Conservation (phyloP, 2,329 filamentous ascomycete species). For the Colletotrichum sidae region DNA sequence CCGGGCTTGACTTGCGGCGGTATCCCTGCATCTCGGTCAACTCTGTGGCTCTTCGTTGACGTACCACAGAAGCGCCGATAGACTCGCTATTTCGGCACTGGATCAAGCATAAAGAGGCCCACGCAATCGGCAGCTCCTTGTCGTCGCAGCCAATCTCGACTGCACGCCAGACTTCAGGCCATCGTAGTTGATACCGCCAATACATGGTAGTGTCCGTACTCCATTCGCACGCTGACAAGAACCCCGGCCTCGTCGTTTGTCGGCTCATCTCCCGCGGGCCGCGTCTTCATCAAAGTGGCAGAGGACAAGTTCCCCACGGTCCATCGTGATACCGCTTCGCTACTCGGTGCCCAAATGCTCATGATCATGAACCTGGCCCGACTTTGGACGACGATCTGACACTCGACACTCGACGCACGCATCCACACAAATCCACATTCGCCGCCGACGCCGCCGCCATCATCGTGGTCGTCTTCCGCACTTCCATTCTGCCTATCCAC, state of each 20-base stretch:
- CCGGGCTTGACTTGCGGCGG: constrained; percentile 31
- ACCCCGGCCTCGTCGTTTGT: constrained; percentile 9
- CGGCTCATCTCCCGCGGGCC: constrained; percentile 22
- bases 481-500: not conserved
- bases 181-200: too few species aligned
- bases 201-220: not conserved
- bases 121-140: constrained; percentile 26
- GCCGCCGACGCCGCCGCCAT: constrained; percentile 9
- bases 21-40: constrained; percentile 27
- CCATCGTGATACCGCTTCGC: too few species aligned
- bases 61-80: constrained; percentile 20
- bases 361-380: constrained; percentile 16
- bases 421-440: constrained; percentile 25
- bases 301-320: constrained; percentile 6
- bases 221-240: not conserved
- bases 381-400: constrained; percentile 33
- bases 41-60: constrained; percentile 8
- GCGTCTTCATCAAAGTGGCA: constrained; percentile 27
- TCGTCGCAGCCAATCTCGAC: constrained; percentile 30
- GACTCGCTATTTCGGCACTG: constrained; percentile 23
- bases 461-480: constrained; percentile 15
- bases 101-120: constrained; percentile 33
- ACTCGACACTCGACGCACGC: constrained; percentile 18
- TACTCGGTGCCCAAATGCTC: constrained; percentile 6
- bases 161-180: not conserved